phyloP scores from a whole-genome alignment of 805 yeast genomes.

The Yamadazyma phyllophila region DNA sequence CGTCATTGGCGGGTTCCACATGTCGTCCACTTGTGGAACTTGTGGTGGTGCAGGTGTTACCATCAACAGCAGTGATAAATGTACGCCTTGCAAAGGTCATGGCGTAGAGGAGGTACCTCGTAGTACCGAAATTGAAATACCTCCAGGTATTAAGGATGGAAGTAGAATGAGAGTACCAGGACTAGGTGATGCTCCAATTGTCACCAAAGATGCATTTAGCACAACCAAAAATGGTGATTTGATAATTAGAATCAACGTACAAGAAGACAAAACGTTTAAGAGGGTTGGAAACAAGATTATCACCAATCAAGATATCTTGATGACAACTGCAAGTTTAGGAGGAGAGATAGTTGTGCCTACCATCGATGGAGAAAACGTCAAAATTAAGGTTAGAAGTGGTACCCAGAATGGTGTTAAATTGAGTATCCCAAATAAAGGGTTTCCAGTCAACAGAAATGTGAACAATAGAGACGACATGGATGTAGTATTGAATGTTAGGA shows the following conservation, averaged over 20 bases:
- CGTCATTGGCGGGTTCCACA: slow-evolving; percentile 89
- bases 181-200: slow-evolving; percentile 84
- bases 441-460: slow-evolving; percentile 59
- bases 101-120: slow-evolving; percentile 73
- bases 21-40: slow-evolving; percentile 86
- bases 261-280: slow-evolving; percentile 67
- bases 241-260: slow-evolving; percentile 74
- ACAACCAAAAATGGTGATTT: slow-evolving; percentile 81
- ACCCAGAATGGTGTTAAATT: slow-evolving; percentile 74
- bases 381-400: slow-evolving; percentile 79
- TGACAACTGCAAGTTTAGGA: slow-evolving; percentile 96
- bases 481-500: slow-evolving; percentile 67
- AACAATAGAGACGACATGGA: slow-evolving; percentile 75
- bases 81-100: slow-evolving; percentile 81
- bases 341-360: slow-evolving; percentile 92
- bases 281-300: slow-evolving; percentile 67
- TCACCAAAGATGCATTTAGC: slow-evolving; percentile 69
- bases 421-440: slow-evolving; percentile 82
- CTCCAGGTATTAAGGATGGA: slow-evolving; percentile 86
- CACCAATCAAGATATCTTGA: slow-evolving; percentile 66
- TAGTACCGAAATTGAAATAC: slow-evolving; percentile 78
- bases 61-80: slow-evolving; percentile 64
- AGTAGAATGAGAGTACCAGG: slow-evolving; percentile 79
- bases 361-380: slow-evolving; percentile 71
- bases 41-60: slow-evolving; percentile 90